Percentiles rank a stretch among this genome's conserved stretches.
These are phyloP conservation scores for Yamadazyma mexicana DNA, from an alignment of 1,139 yeast genomes.

Conservation along the genomic window DNA sequence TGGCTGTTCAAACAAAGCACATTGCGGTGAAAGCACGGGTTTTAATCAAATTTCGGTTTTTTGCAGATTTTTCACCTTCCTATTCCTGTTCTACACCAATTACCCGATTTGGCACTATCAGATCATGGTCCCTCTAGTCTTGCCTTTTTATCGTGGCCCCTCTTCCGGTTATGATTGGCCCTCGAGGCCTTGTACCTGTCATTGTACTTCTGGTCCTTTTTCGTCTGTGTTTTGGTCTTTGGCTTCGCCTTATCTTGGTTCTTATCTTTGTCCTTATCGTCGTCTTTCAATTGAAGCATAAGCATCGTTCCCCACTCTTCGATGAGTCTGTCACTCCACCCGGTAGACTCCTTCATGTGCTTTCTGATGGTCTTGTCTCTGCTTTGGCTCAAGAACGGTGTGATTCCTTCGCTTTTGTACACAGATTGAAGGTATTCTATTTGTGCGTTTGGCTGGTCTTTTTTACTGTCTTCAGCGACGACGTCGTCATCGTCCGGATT, in stretches of 20 bases:
- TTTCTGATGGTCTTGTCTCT: slow-evolving; percentile 56
- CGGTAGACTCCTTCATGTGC: slow-evolving; percentile 50
- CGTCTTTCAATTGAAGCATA: background rate
- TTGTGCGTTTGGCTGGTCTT: too few relatives aligned
- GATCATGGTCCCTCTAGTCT: slow-evolving; percentile 4
- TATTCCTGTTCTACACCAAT: background rate
- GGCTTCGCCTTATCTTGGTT: background rate
- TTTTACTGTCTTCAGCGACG: too few relatives aligned
- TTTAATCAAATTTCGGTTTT: background rate
- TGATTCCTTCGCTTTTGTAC: slow-evolving; percentile 51
- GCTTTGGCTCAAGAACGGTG: slow-evolving; percentile 45
- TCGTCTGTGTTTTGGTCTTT: slow-evolving; percentile 5
- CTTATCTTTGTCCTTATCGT: background rate
- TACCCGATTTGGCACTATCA: background rate
- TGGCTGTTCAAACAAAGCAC: too few relatives aligned
- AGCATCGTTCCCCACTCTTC: slow-evolving; percentile 92
- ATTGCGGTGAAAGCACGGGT: too few relatives aligned
- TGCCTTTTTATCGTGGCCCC: slow-evolving; percentile 57
- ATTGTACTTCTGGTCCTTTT: slow-evolving; percentile 26
- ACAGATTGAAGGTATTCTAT: slow-evolving; percentile 56
- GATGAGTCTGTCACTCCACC: slow-evolving; percentile 86
- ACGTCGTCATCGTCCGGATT: background rate
- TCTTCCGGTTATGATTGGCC: slow-evolving; percentile 66
- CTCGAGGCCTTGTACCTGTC: slow-evolving; percentile 56
- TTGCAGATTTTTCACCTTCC: background rate